phyloP scores from a whole-genome alignment of 208 protist species.

The Wallacemonas sp. region DNA sequence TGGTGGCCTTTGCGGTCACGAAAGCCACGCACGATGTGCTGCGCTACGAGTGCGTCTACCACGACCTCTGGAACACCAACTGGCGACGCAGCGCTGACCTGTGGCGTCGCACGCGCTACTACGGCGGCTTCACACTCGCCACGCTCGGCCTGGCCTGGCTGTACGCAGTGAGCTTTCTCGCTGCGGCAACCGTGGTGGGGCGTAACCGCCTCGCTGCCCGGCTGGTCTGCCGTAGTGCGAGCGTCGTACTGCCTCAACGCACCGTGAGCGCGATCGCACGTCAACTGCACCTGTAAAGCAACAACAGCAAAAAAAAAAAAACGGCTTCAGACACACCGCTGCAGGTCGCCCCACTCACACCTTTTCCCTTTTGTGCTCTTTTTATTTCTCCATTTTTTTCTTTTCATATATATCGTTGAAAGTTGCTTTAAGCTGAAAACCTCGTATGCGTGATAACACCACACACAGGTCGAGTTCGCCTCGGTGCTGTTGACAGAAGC shows the following conservation, averaged over 20 bases:
- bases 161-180: conserved; percentile 30
- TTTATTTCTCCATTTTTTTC: not conserved
- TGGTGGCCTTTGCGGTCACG: conserved; percentile 26
- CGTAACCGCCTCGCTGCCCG: conserved; percentile 25
- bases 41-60: conserved; percentile 44
- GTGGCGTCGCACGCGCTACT: conserved; percentile 32
- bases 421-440: not conserved
- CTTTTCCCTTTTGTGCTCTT: conserved; percentile 6
- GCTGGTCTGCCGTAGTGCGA: conserved; percentile 20
- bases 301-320: not conserved
- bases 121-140: conserved; percentile 28
- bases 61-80: conserved; percentile 36
- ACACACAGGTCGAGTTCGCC: too few species aligned
- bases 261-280: conserved; percentile 8
- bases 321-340: too few species aligned
- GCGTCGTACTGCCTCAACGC: conserved; percentile 22
- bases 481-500: too few species aligned
- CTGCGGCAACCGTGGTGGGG: conserved; percentile 22
- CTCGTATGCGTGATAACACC: not conserved
- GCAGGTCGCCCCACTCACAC: too few species aligned
- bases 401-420: not conserved
- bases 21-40: conserved; percentile 27
- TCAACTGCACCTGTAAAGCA: conserved; percentile 10
- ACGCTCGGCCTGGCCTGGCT: conserved; percentile 22
- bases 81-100: conserved; percentile 25